These are phyloP conservation scores for Pseudozyma pruni DNA, from an alignment of 1,284 basidiomycete species.

Conservation along the genomic window DNA sequence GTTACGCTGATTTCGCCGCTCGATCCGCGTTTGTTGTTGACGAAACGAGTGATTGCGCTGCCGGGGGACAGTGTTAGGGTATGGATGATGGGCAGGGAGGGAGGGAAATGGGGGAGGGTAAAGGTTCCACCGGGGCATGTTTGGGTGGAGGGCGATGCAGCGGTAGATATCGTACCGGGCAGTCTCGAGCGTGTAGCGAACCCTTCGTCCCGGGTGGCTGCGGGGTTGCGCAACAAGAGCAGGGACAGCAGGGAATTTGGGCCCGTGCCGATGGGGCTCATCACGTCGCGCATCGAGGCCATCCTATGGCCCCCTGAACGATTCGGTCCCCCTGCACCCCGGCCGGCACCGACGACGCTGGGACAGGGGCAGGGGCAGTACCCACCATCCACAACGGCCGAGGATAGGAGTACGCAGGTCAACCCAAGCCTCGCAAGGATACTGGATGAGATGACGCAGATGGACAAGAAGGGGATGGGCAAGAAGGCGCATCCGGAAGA, in stretches of 20 bases:
- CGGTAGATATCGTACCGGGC: slow-evolving; percentile 53
- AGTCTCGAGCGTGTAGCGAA: slow-evolving; percentile 18
- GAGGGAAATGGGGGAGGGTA: slow-evolving; percentile 43
- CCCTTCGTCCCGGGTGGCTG: slow-evolving; percentile 10
- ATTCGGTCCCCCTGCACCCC: slow-evolving; percentile 42
- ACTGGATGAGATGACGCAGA: slow-evolving; percentile 32
- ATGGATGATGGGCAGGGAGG: slow-evolving; percentile 20
- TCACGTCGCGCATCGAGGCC: slow-evolving; percentile 68
- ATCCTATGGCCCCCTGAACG: slow-evolving; percentile 69
- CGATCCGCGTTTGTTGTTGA: slow-evolving; percentile 70
- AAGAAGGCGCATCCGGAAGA: slow-evolving; percentile 41
- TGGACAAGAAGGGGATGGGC: slow-evolving; percentile 8
- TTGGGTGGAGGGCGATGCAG: slow-evolving; percentile 73
- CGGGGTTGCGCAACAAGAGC: slow-evolving; percentile 13
- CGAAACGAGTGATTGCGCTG: slow-evolving; percentile 72
- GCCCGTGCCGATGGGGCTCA: slow-evolving; percentile 70
- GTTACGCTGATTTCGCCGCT: slow-evolving; percentile 72
- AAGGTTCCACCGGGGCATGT: slow-evolving; percentile 65
- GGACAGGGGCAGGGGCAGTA: slow-evolving; percentile 3
- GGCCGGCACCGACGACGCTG: slow-evolving; percentile 16
- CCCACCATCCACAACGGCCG: slow-evolving; percentile 14
- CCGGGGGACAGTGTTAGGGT: slow-evolving; percentile 71
- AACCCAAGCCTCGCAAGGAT: slow-evolving; percentile 40
- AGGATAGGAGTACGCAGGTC: slow-evolving; percentile 33
- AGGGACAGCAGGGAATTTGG: slow-evolving; percentile 71